Conservation (phyloP, 108 stramenopile genomes). For the Skeletonema costatum region DNA sequence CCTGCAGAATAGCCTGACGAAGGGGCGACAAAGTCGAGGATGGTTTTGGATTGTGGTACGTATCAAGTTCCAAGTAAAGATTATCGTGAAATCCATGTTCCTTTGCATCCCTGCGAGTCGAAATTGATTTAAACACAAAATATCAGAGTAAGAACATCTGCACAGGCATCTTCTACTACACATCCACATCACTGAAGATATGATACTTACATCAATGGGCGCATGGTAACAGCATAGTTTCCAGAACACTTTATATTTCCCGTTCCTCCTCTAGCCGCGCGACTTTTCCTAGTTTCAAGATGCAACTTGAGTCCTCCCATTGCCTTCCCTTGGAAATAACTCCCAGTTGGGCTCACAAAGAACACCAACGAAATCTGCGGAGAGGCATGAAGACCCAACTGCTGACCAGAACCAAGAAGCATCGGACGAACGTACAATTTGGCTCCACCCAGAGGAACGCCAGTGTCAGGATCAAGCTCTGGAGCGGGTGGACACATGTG, state of each 20-base stretch:
- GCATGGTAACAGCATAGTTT: conserved; percentile 80
- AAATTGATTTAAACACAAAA: neutral
- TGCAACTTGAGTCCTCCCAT: conserved; percentile 75
- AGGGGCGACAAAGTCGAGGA: conserved; percentile 16
- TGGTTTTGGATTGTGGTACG: conserved; percentile 56
- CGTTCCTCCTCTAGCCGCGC: conserved; percentile 76
- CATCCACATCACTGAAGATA: neutral
- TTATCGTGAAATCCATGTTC: conserved; percentile 83
- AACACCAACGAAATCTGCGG: conserved; percentile 70
- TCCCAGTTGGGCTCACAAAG: conserved; percentile 84
- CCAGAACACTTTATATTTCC: conserved; percentile 78
- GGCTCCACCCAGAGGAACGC: conserved; percentile 55
- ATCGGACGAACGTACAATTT: conserved; percentile 77
- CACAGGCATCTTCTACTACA: neutral
- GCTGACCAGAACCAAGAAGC: conserved; percentile 61
- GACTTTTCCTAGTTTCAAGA: conserved; percentile 70
- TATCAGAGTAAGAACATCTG: neutral
- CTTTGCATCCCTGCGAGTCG: conserved; percentile 59
- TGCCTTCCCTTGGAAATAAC: conserved; percentile 74
- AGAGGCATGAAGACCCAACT: conserved; percentile 74
- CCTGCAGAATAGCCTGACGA: conserved; percentile 66
- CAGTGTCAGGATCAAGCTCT: conserved; percentile 35
- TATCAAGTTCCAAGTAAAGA: conserved; percentile 82
- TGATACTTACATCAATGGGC: conserved; percentile 64
- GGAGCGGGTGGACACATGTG: conserved; percentile 74